A percentile compares a stretch with the other conserved stretches of the same genome.
Conservation (phyloP, 192 early-diverging fungal species). For the Irineochytrium annulatum region DNA sequence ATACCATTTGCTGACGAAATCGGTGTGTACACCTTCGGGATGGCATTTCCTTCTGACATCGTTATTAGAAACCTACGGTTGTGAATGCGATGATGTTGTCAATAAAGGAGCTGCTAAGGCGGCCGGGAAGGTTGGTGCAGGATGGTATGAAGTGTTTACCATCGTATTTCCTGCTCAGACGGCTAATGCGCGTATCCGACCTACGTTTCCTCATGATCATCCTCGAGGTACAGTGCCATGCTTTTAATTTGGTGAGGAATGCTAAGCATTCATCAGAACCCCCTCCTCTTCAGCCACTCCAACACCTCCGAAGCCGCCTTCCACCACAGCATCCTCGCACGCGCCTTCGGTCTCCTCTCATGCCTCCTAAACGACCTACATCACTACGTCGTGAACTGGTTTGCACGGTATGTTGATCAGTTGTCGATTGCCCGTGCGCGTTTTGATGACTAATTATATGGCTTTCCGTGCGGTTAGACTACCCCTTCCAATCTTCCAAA, state of each 20-base stretch:
- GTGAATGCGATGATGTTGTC: slow-evolving; percentile 34
- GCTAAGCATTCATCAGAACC: slow-evolving; percentile 53
- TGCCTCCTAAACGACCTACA: slow-evolving; percentile 82
- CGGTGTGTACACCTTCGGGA: slow-evolving; percentile 11
- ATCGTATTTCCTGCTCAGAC: slow-evolving; percentile 17
- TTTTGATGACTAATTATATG: not conserved
- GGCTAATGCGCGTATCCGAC: slow-evolving; percentile 41
- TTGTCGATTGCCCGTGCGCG: too few species aligned
- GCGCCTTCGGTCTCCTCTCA: slow-evolving; percentile 75
- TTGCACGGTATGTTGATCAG: slow-evolving; percentile 51
- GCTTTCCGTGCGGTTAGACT: slow-evolving; percentile 34
- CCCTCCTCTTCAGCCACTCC: slow-evolving; percentile 70
- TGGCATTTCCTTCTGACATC: not conserved
- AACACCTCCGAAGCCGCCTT: slow-evolving; percentile 73
- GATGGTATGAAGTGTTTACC: not conserved
- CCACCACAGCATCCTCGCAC: slow-evolving; percentile 80
- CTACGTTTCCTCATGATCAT: slow-evolving; percentile 82
- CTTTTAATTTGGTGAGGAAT: not conserved
- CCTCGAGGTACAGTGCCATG: slow-evolving; percentile 78
- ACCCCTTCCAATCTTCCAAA: slow-evolving; percentile 57
- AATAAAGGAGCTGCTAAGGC: slow-evolving; percentile 33
- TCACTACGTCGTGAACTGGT: slow-evolving; percentile 82
- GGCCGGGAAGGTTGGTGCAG: slow-evolving; percentile 37
- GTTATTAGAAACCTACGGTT: slow-evolving; percentile 9
- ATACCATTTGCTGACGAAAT: slow-evolving; percentile 28